Percentiles rank a stretch among this genome's conserved stretches.
Conservation (phyloP, 768 basidiomycete genomes). For the Amanita exitialis region DNA sequence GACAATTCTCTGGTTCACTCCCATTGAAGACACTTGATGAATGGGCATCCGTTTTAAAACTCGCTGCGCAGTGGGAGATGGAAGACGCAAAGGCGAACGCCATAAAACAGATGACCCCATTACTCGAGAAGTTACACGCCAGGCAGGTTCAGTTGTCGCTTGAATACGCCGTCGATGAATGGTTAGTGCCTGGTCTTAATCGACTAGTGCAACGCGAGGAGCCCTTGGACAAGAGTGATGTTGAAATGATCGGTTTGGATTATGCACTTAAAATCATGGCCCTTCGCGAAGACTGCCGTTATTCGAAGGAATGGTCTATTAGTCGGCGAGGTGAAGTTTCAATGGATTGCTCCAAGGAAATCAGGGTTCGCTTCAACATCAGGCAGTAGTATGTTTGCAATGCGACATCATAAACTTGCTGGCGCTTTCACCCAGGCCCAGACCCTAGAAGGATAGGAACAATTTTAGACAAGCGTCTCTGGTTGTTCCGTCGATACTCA, state of each 20-base stretch:
- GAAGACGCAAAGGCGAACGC: slow-evolving; percentile 15
- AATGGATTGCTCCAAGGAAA: background rate
- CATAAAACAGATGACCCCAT: slow-evolving; percentile 15
- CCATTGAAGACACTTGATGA: slow-evolving; percentile 6
- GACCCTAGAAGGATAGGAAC: no score
- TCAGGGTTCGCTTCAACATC: background rate
- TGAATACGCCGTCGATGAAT: slow-evolving; percentile 17
- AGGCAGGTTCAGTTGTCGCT: slow-evolving; percentile 18
- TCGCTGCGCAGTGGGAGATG: slow-evolving; percentile 27
- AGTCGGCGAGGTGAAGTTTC: background rate
- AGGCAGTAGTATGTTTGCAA: background rate
- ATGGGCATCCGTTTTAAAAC: slow-evolving; percentile 23
- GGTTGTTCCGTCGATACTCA: background rate
- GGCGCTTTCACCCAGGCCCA: no score
- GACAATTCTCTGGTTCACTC: background rate
- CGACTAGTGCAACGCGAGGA: slow-evolving; percentile 13
- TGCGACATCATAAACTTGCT: no score
- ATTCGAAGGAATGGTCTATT: background rate
- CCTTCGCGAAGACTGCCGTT: slow-evolving; percentile 10
- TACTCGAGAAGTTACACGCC: slow-evolving; percentile 8
- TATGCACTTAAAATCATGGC: slow-evolving; percentile 12
- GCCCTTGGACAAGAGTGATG: slow-evolving; percentile 15
- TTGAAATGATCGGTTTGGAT: slow-evolving; percentile 13
- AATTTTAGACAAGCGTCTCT: background rate
- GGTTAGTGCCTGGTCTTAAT: slow-evolving; percentile 17